Percentiles rank a stretch among this genome's conserved stretches.
Evolutionary conservation across 176 grass and related monocot genomes (phyloP).

Genomic region (Oryza longistaminata): DNA sequence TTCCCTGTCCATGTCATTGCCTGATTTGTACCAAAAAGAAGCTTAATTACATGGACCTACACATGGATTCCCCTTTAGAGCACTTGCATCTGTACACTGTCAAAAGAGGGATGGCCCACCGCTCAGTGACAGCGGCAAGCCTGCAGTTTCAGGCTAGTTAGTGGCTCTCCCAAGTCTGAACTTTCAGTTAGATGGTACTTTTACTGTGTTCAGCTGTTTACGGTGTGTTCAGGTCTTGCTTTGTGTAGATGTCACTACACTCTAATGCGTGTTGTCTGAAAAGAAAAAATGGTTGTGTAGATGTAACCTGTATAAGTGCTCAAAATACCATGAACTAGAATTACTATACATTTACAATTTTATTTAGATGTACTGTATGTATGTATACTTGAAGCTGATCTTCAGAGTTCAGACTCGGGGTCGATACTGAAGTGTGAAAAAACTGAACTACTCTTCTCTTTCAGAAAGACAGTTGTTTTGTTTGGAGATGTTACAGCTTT

Average conservation of each 20-base stretch:
- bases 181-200: not conserved
- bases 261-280: not conserved
- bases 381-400: too few relatives aligned
- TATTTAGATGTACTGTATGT: too few relatives aligned
- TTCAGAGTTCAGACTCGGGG: too few relatives aligned
- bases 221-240: not conserved
- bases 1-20: constrained; percentile 10
- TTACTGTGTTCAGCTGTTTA: too few relatives aligned
- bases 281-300: not conserved
- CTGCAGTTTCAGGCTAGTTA: not conserved
- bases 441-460: too few relatives aligned
- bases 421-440: too few relatives aligned
- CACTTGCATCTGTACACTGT: not conserved
- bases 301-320: not conserved
- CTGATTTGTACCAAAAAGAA: not conserved
- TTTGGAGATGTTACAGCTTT: not conserved
- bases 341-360: too few relatives aligned
- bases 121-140: not conserved
- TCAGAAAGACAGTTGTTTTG: not conserved
- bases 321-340: not conserved
- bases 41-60: constrained; percentile 26
- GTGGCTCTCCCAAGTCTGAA: not conserved
- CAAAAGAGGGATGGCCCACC: constrained; percentile 14
- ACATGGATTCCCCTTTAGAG: constrained; percentile 19
- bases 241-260: not conserved